Base-by-base conservation (phyloP, 192 early-diverging fungal genomes). In the Cladochytrium replicatum region DNA sequence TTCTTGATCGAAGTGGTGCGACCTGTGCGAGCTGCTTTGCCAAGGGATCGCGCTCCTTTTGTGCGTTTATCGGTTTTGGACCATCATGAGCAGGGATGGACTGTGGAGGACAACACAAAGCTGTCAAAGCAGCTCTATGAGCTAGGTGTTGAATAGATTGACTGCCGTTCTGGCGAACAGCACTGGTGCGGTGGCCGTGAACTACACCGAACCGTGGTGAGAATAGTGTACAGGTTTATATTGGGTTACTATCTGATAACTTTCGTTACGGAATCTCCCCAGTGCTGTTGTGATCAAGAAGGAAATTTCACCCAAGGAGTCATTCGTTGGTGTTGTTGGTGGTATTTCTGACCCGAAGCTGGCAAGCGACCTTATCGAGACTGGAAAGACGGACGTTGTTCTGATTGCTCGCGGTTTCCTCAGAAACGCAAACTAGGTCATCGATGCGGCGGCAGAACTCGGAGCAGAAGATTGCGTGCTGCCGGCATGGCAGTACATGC, bases 121-220 rank as follows among this genome's bases (percentile, higher is more conserved):
- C 61, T 91, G 22, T 56, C 78, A 15, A 58, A 61, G 7, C 47
- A 62, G 23, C 68, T 92, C 13, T 58, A 68, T 4, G 55, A 48
- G 0, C 64, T 73, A 7, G 91, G 90, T 26, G 82, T 95, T 0
- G 93, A 97, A 60, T 56, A 92, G n/a, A 48, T 95, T 26, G 88
- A 95, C 56, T 72, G 73, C 46, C 93, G 89, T 4, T 70, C 81
- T 1, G 86, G 85, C 31, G 93, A 39, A 48, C 9, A n/a, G n/a
- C n/a, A n/a, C n/a, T n/a, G n/a, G n/a, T n/a, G n/a, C n/a, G n/a
- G n/a, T n/a, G 34, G 30, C 41, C 44, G 28, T 51, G 30, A 57
- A 57, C n/a, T 4, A 67, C 19, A 24, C 60, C 4, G 7, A 58
- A 53, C 21, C 64, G 55, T 26, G 7, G 21, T 24, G 46, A 26